Evolutionary conservation across 1,284 basidiomycete genomes (phyloP), one percentile per base, ranked within the genome.

Genomic region (Dichomitus squalens): DNA sequence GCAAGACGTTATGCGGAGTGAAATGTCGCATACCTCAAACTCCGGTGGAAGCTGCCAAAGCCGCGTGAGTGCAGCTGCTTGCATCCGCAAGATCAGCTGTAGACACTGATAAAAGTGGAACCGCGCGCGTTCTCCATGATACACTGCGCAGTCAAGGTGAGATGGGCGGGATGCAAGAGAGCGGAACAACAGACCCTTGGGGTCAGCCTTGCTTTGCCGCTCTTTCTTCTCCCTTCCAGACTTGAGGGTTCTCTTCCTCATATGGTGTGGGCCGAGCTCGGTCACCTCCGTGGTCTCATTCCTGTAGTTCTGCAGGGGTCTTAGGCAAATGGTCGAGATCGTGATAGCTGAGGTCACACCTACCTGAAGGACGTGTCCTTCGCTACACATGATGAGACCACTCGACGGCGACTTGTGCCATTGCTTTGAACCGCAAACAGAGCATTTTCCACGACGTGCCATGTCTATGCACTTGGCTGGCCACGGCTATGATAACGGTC

Each of bases 101-200:
- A 92, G 76, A 63, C 89, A 92, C 63, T 95, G 88, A 59, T 92
- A 87, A 64, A 92, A 92, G 53, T 89, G 84, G 68, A 82, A 93
- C 43, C 86, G 82, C 2, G 86, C 91, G 52, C 87, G 81, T 20
- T 83, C 79, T 8, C 92, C 93, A 64, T 93, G 87, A 67, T 93
- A 94, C 46, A 91, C 94, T 95, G 67, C 8, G 41, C 4, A 16
- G 18, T 21, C 23, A 27, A n/a, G 33, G 33, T 20, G 49, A 21
- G 33, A 25, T 16, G 18, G n/a, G 1, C 1, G 18, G 11, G 29
- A 6, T 1, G 16, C 18, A 38, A 29, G 18, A 18, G 16, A 16
- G 16, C 33, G 14, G 27, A 4, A 9, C 11, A 16, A 63, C 82
- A 54, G 59, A 89, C 89, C 65, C 68, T 82, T 78, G 7, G 82